These are phyloP conservation scores for Erigeron canadensis DNA, from an alignment of 129 eudicot genomes.

Conservation along the genomic window DNA sequence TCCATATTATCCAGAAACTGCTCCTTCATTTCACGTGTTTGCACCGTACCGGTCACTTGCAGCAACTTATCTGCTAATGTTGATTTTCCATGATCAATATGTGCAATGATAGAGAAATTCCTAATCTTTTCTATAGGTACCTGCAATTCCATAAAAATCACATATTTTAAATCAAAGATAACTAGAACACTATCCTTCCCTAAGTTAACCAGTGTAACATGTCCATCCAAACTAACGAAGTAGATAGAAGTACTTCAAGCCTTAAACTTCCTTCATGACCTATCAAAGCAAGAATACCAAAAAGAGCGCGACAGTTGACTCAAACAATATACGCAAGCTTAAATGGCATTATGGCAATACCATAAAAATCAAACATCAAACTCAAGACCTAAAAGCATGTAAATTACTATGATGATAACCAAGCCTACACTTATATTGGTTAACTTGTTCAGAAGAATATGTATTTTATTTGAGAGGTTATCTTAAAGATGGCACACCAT, in stretches of 20 bases:
- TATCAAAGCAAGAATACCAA: constrained; percentile 11
- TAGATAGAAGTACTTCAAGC: background rate
- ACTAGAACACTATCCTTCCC: background rate
- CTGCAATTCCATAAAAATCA: constrained; percentile 41
- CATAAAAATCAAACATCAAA: constrained; percentile 16
- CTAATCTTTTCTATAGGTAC: constrained; percentile 80
- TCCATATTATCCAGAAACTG: constrained; percentile 99
- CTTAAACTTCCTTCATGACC: constrained; percentile 8
- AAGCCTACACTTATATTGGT: background rate
- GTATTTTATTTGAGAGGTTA: background rate
- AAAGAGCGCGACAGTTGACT: background rate
- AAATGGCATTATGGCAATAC: background rate
- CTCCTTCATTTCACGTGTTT: constrained; percentile 92
- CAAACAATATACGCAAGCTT: background rate
- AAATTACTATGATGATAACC: background rate
- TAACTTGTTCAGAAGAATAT: background rate
- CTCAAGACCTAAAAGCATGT: constrained; percentile 18
- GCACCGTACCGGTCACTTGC: constrained; percentile 95
- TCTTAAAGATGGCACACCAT: no score
- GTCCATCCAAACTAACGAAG: constrained; percentile 2
- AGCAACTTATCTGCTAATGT: constrained; percentile 95
- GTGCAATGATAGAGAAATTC: constrained; percentile 93
- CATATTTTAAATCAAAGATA: constrained; percentile 7
- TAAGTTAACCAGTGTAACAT: background rate
- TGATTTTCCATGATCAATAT: constrained; percentile 99